A percentile compares a stretch with the other conserved stretches of the same genome.
Conservation (phyloP, 495 filamentous ascomycete species). For the Xanthoparmelia taractica region DNA sequence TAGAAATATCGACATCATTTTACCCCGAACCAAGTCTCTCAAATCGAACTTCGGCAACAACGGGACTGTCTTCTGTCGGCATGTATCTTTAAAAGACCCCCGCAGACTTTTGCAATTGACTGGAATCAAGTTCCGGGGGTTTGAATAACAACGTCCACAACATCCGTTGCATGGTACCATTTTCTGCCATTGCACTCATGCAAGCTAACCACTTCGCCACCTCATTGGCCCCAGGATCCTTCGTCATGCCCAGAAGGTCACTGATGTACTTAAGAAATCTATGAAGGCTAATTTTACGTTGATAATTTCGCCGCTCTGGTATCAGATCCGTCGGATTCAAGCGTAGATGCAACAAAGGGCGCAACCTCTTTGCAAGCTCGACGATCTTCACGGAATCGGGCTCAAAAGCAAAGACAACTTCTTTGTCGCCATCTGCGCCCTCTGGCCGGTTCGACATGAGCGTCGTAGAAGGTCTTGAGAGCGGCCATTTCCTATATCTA, state of each 20-base stretch:
- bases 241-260: not conserved
- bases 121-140: no score
- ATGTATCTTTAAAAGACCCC: no score
- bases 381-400: not conserved
- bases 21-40: no score
- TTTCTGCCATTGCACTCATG: no score
- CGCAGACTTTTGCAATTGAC: no score
- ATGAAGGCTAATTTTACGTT: no score
- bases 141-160: no score
- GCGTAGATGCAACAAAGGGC: not conserved
- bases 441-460: not conserved
- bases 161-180: not conserved
- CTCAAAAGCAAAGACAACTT: not conserved
- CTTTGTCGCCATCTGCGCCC: not conserved
- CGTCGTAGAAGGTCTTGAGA: not conserved
- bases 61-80: no score
- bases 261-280: not conserved
- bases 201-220: not conserved
- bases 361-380: not conserved
- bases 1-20: no score
- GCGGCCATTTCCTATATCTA: not conserved
- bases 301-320: not conserved
- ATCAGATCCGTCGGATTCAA: not conserved
- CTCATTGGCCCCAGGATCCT: not conserved
- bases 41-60: no score